These are phyloP conservation scores for Neonectria ditissima DNA, from an alignment of 2,329 filamentous ascomycete genomes.

Conservation along the genomic window DNA sequence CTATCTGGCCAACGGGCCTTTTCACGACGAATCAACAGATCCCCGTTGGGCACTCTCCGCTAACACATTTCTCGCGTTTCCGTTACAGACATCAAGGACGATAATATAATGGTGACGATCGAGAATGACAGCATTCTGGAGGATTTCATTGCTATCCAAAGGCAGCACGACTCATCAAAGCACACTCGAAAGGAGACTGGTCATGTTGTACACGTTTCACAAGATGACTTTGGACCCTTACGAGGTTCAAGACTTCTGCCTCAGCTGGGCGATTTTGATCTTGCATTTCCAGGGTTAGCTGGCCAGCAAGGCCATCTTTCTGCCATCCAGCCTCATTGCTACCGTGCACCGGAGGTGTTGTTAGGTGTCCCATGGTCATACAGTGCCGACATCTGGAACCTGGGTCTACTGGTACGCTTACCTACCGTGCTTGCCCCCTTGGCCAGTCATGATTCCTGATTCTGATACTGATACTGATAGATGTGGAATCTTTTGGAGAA, in stretches of 20 bases:
- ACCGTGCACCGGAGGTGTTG: constrained; percentile 40
- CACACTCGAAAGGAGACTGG: too few relatives aligned
- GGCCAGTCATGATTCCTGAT: too few relatives aligned
- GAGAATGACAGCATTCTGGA: constrained; percentile 31
- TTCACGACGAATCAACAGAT: too few relatives aligned
- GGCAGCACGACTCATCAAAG: too few relatives aligned
- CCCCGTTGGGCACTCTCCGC: too few relatives aligned
- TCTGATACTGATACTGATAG: constrained; percentile 13
- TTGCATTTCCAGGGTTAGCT: constrained; percentile 27
- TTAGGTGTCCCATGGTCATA: constrained; percentile 36
- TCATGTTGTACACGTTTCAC: constrained; percentile 32
- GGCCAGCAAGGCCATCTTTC: constrained; percentile 22
- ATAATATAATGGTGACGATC: constrained; percentile 40
- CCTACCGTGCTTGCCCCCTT: too few relatives aligned
- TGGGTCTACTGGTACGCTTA: constrained; percentile 22
- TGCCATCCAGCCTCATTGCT: constrained; percentile 39
- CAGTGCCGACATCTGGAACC: constrained; percentile 23
- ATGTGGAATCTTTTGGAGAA: constrained; percentile 43
- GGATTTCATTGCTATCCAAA: too few relatives aligned
- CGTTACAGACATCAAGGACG: constrained; percentile 36
- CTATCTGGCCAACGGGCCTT: too few relatives aligned
- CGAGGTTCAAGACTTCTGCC: constrained; percentile 28
- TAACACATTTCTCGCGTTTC: constrained; percentile 4
- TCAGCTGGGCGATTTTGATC: constrained; percentile 35
- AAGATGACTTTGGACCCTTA: constrained; percentile 32